Conservation (phyloP, 345 rosid species). For the Eutrema japonicum region DNA sequence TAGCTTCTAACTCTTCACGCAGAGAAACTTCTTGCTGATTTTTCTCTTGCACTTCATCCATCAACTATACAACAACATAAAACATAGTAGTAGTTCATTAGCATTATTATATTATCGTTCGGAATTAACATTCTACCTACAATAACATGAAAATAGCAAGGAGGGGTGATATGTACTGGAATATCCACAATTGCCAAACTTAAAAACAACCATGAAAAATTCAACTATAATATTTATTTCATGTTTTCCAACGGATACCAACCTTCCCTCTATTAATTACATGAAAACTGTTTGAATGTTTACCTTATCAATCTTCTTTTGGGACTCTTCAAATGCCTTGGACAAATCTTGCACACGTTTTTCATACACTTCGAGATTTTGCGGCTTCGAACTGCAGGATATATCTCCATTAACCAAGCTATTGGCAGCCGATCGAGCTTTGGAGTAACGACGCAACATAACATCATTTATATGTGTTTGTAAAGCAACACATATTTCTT, state of each 20-base stretch:
- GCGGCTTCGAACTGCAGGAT: conserved; percentile 62
- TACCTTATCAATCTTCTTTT: conserved; percentile 70
- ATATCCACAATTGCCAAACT: conserved; percentile 1
- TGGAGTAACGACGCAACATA: conserved; percentile 97
- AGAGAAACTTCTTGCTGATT: conserved; percentile 58
- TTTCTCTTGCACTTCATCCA: conserved; percentile 74
- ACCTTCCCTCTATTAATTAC: conserved; percentile 21
- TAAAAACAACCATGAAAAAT: conserved; percentile 5
- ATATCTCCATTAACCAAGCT: conserved; percentile 73
- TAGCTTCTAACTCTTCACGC: conserved; percentile 70
- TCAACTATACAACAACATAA: conserved; percentile 53
- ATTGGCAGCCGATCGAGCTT: conserved; percentile 72
- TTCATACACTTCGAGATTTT: conserved; percentile 65
- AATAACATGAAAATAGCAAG: conserved; percentile 16
- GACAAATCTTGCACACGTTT: conserved; percentile 83
- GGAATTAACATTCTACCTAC: conserved; percentile 7
- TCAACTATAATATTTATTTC: neutral
- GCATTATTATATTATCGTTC: neutral
- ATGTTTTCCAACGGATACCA: conserved; percentile 9
- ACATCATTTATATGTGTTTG: conserved; percentile 99
- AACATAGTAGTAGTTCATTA: conserved; percentile 18
- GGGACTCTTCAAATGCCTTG: conserved; percentile 74
- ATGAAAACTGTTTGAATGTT: conserved; percentile 18
- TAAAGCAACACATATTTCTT: conserved; percentile 97
- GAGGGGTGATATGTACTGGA: conserved; percentile 3